Base-by-base conservation (phyloP, 1,284 basidiomycete genomes). In the Boletus sp. region DNA sequence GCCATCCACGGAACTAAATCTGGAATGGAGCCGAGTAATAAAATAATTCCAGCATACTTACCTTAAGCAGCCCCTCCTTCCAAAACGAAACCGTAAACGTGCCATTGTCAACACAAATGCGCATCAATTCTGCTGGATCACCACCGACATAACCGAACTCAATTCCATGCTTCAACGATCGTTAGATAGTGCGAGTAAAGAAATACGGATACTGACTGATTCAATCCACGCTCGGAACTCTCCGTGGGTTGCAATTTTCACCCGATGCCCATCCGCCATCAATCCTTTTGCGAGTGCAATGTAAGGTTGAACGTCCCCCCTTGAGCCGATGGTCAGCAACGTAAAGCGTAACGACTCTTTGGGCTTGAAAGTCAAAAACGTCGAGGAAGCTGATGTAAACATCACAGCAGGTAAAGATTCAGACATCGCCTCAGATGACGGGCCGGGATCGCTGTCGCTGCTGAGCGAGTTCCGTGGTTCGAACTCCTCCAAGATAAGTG, bases 191-290 rank as follows among this genome's bases (percentile, higher is more conserved):
- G 44, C 49, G 16, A 53, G 29, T 15, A 46, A 39, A 45, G 39
- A 55, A 46, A 51, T 15, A 27, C 9, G 31, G 16, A 24, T 47
- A 79, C 91, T 74, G 66, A 94, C 92, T 43, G 92, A 88, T 77
- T 96, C 92, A 60, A 99, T 88, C 97, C 97, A 99, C 43, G 89
- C 86, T 72, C 87, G 85, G 75, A 96, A 99, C 75, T 99, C 96
- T 49, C 86, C 89, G 66, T 98, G 96, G 7, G 94, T 95, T 4
- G 94, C 94, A 60, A 97, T 96, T 60, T 86, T 84, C 56, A 86
- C 88, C 33, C 77, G 81, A 72, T 97, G 95, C 0, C 94, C 94
- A 68, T 98, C 94, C 2, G 87, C 86, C 76, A 94, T 89, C 18
- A 99, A 76, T 0, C 94, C 94, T 71, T 96, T 96, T 37, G 92